These are phyloP conservation scores for Trichoderma sp. DNA, from an alignment of 2,329 filamentous ascomycete genomes.

Conservation along the genomic window DNA sequence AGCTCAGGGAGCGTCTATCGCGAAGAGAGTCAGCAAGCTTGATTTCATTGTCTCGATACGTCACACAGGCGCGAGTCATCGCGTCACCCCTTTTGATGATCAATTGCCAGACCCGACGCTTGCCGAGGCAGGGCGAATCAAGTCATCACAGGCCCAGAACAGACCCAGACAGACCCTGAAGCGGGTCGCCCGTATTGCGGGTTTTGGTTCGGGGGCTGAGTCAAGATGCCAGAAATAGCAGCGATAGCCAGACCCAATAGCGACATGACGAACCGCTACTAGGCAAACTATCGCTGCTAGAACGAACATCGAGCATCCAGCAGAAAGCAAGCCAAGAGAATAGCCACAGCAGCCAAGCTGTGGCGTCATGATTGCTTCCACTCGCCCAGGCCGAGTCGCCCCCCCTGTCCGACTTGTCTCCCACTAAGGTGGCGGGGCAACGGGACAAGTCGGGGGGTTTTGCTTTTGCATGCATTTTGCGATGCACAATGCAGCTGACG, in stretches of 20 bases:
- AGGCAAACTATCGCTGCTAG: not conserved
- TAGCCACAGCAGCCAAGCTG: not conserved
- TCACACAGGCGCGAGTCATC: not conserved
- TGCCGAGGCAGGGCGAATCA: not conserved
- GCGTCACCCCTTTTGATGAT: conserved; percentile 1
- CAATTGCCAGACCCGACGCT: conserved; percentile 9
- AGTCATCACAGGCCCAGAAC: not conserved
- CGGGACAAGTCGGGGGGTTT: conserved; percentile 23
- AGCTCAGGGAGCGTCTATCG: conserved; percentile 48
- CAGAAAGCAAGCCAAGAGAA: not conserved
- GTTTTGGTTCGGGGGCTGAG: not conserved
- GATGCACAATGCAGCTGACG: conserved; percentile 6
- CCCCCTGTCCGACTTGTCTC: not conserved
- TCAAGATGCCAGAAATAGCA: not conserved
- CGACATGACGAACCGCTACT: not conserved
- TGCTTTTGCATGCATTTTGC: not conserved
- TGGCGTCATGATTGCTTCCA: conserved; percentile 9
- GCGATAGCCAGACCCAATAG: not conserved
- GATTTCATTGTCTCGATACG: not conserved
- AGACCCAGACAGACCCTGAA: not conserved
- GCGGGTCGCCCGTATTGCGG: conserved; percentile 4
- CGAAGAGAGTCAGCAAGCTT: not conserved
- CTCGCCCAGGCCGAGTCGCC: not conserved
- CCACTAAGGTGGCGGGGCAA: not conserved
- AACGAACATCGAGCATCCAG: not conserved